Base-by-base conservation (phyloP, 2,329 filamentous ascomycete genomes). In the Pseudofabraea citricarpa region DNA sequence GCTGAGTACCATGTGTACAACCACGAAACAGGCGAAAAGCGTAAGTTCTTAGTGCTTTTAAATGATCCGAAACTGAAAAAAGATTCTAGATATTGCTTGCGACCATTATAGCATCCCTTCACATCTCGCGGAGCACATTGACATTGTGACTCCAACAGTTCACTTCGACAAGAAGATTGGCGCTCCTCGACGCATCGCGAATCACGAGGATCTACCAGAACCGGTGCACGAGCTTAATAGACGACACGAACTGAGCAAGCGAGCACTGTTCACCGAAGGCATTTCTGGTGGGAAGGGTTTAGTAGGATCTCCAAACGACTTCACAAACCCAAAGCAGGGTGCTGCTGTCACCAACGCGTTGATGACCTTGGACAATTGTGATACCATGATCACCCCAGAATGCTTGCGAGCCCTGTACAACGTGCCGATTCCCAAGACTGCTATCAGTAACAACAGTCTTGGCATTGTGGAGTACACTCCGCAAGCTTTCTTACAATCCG, bases 381-480 rank as follows among this genome's bases (percentile, higher is more conserved):
- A 75, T 51, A 59, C 62, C 12, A 70, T 73, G 54, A 78, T 82
- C 49, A 81, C 76, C 1, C 75, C 77, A 0, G 68, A 69, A 32
- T 83, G 79, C 52, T 66, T 79, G 40, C 68, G 68, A 40, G 72
- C 72, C 5, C 59, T 79, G 18, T 79, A 79, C 52, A 55, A 63
- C 3, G 67, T 70, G 39, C 67, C 74, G 13, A 52, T 64, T 12
- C 67, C 65, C 12, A 60, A 55, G 3, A 59, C 59, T 6, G 57
- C 62, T 15, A 47, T 48, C 9, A 41, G 26, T 15, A 68, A 69
- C 56, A 79, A 79, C 54, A 70, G 67, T 41, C 66, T 75, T 13
- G 74, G 73, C 18, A 71, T 79, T 18, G 73, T 77, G 20, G 75
- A 79, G 53, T 75, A 74, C 51, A 73, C 67, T 15, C 68, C 71